Conservation (phyloP, 805 yeast species). For the Danielia oregonensis region DNA sequence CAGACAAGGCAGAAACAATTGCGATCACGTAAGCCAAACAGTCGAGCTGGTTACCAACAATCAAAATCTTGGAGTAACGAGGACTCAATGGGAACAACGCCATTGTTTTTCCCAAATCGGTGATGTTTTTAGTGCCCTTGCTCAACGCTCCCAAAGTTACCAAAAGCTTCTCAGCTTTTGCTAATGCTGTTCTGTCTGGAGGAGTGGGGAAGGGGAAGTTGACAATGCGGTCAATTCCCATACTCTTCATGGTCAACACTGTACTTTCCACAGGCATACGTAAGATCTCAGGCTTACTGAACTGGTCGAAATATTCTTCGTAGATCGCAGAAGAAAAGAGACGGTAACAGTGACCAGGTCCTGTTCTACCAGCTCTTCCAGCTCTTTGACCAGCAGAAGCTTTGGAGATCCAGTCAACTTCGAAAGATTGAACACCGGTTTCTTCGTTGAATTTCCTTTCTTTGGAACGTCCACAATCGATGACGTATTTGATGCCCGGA, state of each 20-base stretch:
- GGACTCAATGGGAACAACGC: conserved; percentile 91
- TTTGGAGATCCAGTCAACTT: conserved; percentile 86
- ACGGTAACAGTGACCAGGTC: conserved; percentile 96
- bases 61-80: conserved; percentile 83
- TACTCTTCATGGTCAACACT: conserved; percentile 92
- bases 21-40: conserved; percentile 90
- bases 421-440: conserved; percentile 90
- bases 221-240: conserved; percentile 88
- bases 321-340: conserved; percentile 89
- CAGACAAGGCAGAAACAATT: conserved; percentile 85
- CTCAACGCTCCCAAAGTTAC: conserved; percentile 76
- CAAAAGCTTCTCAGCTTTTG: conserved; percentile 64
- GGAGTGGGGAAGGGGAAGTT: conserved; percentile 98
- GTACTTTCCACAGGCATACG: conserved; percentile 97
- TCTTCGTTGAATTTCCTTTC: conserved; percentile 79
- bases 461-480: conserved; percentile 92
- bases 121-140: conserved; percentile 48
- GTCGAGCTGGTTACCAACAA: conserved; percentile 80
- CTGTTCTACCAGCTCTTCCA: conserved; percentile 98
- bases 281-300: conserved; percentile 83
- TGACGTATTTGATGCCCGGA: conserved; percentile 91
- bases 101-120: conserved; percentile 82
- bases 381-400: conserved; percentile 95
- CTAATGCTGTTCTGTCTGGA: conserved; percentile 61
- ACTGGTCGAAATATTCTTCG: conserved; percentile 80